Conservation (phyloP, 768 basidiomycete genomes). For the Leucocoprinus sp. region DNA sequence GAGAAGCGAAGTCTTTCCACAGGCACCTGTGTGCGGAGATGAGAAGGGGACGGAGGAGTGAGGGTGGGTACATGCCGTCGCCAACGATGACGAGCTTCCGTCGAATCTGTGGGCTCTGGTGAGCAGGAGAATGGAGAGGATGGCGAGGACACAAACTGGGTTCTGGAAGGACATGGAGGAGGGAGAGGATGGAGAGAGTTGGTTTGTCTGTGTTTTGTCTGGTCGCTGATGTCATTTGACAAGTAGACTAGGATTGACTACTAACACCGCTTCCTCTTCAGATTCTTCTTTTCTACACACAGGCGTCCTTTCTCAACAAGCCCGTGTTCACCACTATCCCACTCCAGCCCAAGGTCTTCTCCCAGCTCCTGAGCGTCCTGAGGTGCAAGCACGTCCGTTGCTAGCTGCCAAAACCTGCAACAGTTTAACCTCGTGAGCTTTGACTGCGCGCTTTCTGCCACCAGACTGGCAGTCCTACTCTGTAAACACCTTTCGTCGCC, state of each 20-base stretch:
- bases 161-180: constrained; percentile 42
- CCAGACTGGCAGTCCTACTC: constrained; percentile 39
- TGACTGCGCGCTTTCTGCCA: constrained; percentile 7
- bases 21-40: constrained; percentile 57
- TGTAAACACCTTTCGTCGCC: constrained; percentile 67
- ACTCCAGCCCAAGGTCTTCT: constrained; percentile 78
- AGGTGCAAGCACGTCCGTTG: constrained; percentile 58
- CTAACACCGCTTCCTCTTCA: constrained; percentile 45
- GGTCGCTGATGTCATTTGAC: constrained; percentile 16
- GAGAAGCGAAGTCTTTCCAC: constrained; percentile 89
- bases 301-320: constrained; percentile 57
- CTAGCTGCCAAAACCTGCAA: constrained; percentile 65
- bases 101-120: constrained; percentile 53
- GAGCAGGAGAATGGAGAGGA: constrained; percentile 12
- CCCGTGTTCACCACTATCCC: constrained; percentile 64
- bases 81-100: constrained; percentile 96
- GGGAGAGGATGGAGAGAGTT: constrained; percentile 4
- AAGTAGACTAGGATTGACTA: constrained; percentile 1
- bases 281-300: constrained; percentile 32
- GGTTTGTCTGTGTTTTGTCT: constrained; percentile 18
- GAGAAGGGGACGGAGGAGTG: constrained; percentile 15
- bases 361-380: constrained; percentile 56
- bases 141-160: constrained; percentile 36
- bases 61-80: constrained; percentile 58
- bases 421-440: constrained; percentile 3